Evolutionary conservation across 2,329 filamentous ascomycete genomes (phyloP), one percentile per base, ranked within the genome.

Genomic region (Pseudocercospora musae): DNA sequence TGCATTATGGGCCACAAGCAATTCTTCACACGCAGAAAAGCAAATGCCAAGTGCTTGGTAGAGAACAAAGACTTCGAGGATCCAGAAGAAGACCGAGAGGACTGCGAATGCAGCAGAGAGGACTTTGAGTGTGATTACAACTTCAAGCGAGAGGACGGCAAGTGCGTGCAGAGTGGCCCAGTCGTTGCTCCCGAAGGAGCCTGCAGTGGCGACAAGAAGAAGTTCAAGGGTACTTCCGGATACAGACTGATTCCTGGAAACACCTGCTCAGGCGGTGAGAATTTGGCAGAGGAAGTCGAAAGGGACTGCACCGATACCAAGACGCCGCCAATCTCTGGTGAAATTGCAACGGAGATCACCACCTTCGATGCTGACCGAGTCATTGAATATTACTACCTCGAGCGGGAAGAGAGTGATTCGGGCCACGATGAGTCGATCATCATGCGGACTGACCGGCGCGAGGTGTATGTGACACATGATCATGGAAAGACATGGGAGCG

Each of bases 121-220:
- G 96, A 99, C 75, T 99, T 96, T 74, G 95, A 99, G 78, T 99
- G 95, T 75, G 94, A 98, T 74, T 96, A 90, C 61, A 96, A 96
- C 76, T 98, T 96, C 74, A 85, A 85, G 69, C 82, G 82, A 60
- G 82, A 85, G 3, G 86, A 94, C 65, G 82, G 85, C 57, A 85
- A 88, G 65, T 98, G 95, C 74, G 81, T 87, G 23, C 83, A 85
- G 7, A 84, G 82, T 25, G 87, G 85, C 0, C 80, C 84, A 2
- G 75, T 96, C 48, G 75, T 81, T 2, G 80, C 87, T 1, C 92
- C 93, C 0, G 84, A 90, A 52, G 91, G 86, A 7, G 84, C 85
- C 27, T 99, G 95, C 77, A 86, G 89, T 72, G 84, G 87, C 46
- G 81, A 84, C 2, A 85, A 88, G 8, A 89, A 89, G 62, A 92